Percentiles rank a stretch among this genome's conserved stretches.
These are phyloP conservation scores for Ophiognomonia clavigignenti-juglandacearum DNA, from an alignment of 2,329 filamentous ascomycete species.

Conservation along the genomic window DNA sequence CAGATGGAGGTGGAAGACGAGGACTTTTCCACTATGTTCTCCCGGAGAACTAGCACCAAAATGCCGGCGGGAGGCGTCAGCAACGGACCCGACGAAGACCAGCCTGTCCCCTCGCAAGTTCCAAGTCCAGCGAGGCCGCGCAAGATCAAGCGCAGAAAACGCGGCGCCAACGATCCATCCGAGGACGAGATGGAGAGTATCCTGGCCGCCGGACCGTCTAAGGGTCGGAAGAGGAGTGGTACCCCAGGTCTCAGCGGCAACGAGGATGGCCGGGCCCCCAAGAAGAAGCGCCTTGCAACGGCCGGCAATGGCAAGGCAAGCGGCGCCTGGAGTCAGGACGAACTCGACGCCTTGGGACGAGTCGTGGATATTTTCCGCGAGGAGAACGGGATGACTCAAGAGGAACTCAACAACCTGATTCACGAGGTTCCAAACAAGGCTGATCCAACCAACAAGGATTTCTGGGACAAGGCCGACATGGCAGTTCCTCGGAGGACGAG, in stretches of 20 bases:
- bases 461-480: constrained; percentile 47
- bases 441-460: constrained; percentile 29
- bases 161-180: not conserved
- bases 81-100: not conserved
- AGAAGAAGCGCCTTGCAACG: not conserved
- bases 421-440: constrained; percentile 16
- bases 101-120: not conserved
- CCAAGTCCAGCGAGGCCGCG: not conserved
- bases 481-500: constrained; percentile 46
- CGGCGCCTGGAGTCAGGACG: constrained; percentile 39
- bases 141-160: constrained; percentile 8
- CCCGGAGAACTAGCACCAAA: constrained; percentile 4
- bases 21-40: constrained; percentile 4
- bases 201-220: constrained; percentile 7
- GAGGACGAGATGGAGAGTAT: constrained; percentile 13
- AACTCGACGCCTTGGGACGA: constrained; percentile 35
- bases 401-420: constrained; percentile 37
- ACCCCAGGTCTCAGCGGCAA: not conserved
- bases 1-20: constrained; percentile 7
- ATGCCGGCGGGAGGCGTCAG: not conserved
- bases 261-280: not conserved
- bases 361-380: constrained; percentile 41
- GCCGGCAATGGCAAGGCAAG: constrained; percentile 2
- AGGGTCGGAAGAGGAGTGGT: constrained; percentile 1
- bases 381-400: constrained; percentile 36